Conservation (phyloP, 2,329 filamentous ascomycete species). For the Cryphonectria japonica region DNA sequence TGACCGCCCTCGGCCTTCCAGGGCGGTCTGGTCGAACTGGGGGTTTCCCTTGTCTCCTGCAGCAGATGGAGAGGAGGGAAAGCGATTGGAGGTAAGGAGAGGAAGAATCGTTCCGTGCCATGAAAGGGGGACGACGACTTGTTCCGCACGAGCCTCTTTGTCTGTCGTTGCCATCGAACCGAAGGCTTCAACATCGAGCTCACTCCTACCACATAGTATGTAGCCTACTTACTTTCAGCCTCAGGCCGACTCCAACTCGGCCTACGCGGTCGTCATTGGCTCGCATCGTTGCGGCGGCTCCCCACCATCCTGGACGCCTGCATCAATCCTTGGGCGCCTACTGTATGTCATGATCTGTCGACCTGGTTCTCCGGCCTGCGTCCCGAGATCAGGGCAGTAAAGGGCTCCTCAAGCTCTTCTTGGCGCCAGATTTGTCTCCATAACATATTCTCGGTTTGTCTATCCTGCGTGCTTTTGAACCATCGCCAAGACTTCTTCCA, state of each 20-base stretch:
- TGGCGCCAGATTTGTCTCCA: background rate
- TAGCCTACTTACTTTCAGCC: background rate
- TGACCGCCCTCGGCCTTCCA: background rate
- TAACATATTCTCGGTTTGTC: background rate
- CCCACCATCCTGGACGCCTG: slow-evolving; percentile 2
- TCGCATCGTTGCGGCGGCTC: background rate
- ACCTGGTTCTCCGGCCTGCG: background rate
- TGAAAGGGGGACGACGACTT: background rate
- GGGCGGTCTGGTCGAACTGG: background rate
- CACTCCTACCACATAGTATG: background rate
- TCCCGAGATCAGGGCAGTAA: background rate
- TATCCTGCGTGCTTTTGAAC: background rate
- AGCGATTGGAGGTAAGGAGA: background rate
- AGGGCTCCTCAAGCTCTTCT: background rate
- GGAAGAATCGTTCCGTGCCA: background rate
- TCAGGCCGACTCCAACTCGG: background rate
- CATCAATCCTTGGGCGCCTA: background rate
- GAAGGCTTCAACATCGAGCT: background rate
- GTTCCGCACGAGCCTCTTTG: background rate
- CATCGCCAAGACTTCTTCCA: background rate
- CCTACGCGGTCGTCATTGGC: background rate
- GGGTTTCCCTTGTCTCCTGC: background rate
- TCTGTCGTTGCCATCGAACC: background rate
- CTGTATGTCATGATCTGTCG: background rate
- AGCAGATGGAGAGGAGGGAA: background rate